Evolutionary conservation across 2,329 filamentous ascomycete genomes (phyloP).

Genomic region (Ceratocystis cacaofunesta): DNA sequence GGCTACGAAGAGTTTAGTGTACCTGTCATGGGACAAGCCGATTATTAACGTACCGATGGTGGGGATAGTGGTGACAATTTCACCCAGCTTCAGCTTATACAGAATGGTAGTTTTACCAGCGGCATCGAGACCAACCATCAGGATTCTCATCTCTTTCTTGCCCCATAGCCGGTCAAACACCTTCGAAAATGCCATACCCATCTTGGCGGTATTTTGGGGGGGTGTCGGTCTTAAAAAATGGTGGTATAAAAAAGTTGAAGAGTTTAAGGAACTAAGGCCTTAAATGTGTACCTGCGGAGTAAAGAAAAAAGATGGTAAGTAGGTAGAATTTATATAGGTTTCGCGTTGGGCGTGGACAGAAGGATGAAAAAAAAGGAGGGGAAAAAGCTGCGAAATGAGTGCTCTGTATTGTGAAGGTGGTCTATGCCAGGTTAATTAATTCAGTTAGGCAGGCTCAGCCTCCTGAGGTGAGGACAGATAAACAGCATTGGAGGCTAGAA

Average conservation of each 20-base stretch:
- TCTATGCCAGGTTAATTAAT: slow-evolving; percentile 14
- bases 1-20: background rate
- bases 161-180: slow-evolving; percentile 92
- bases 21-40: background rate
- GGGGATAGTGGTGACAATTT: slow-evolving; percentile 97
- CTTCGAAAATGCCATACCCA: slow-evolving; percentile 98
- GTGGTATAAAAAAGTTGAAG: slow-evolving; percentile 13
- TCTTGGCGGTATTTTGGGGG: slow-evolving; percentile 29
- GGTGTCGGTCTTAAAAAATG: slow-evolving; percentile 19
- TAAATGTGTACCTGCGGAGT: slow-evolving; percentile 6
- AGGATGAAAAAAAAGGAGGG: slow-evolving; percentile 2
- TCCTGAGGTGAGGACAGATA: slow-evolving; percentile 18
- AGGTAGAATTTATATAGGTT: slow-evolving; percentile 1
- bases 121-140: slow-evolving; percentile 99
- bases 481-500: slow-evolving; percentile 9
- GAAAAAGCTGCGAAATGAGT: background rate
- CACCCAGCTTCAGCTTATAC: slow-evolving; percentile 99
- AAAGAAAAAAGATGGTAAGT: background rate
- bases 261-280: slow-evolving; percentile 14
- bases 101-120: slow-evolving; percentile 99
- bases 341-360: background rate
- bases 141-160: slow-evolving; percentile 99
- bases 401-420: background rate
- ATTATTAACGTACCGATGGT: slow-evolving; percentile 61
- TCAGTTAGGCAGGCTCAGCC: slow-evolving; percentile 12